phyloP scores from a whole-genome alignment of 2,329 filamentous ascomycete species.

The Rhynchosporium secalis region DNA sequence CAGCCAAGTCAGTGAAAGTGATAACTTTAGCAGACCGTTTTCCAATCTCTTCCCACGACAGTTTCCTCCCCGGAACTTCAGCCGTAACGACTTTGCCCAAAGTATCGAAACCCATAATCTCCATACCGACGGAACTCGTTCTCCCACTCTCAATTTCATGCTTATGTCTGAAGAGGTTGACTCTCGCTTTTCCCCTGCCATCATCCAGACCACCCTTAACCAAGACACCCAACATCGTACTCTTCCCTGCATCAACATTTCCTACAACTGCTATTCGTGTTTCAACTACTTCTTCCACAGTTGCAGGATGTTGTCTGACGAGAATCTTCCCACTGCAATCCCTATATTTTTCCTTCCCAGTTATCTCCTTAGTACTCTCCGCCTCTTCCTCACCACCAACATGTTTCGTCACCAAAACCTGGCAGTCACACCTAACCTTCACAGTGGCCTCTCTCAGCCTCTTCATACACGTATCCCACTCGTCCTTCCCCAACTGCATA shows the following conservation, averaged over 20 bases:
- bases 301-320: constrained; percentile 71
- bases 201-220: constrained; percentile 96
- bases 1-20: constrained; percentile 91
- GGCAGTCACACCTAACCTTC: constrained; percentile 69
- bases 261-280: constrained; percentile 95
- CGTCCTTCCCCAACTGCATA: constrained; percentile 70
- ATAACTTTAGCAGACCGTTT: constrained; percentile 95
- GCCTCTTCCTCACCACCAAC: constrained; percentile 73
- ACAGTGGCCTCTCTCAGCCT: constrained; percentile 67
- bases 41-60: constrained; percentile 98
- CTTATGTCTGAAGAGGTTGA: constrained; percentile 96
- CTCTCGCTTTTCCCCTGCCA: constrained; percentile 86
- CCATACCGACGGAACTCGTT: constrained; percentile 96
- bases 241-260: constrained; percentile 97
- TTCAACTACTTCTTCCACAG: constrained; percentile 87
- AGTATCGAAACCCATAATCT: constrained; percentile 96
- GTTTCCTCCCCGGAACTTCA: constrained; percentile 77
- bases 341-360: constrained; percentile 63
- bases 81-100: constrained; percentile 79
- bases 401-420: constrained; percentile 85
- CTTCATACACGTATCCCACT: constrained; percentile 73
- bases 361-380: constrained; percentile 46
- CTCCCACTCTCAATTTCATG: constrained; percentile 95
- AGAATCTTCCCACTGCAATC: constrained; percentile 84
- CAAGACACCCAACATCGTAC: constrained; percentile 90